Evolutionary conservation across 2,329 filamentous ascomycete species (phyloP).

Genomic region (Monilinia polystroma): DNA sequence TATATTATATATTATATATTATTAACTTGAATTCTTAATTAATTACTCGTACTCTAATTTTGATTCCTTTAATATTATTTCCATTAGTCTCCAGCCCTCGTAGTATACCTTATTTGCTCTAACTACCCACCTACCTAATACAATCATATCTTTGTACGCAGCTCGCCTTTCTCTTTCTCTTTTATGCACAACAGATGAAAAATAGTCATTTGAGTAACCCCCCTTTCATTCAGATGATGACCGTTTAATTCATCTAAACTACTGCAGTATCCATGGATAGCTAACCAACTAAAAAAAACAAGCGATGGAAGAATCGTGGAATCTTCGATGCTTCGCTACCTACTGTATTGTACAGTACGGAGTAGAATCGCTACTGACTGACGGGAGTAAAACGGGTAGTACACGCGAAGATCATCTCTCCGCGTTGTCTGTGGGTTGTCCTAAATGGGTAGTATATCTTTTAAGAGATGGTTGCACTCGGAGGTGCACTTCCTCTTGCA

Average conservation of each 20-base stretch:
- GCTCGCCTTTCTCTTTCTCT: slow-evolving; percentile 14
- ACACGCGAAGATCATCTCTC: slow-evolving; percentile 12
- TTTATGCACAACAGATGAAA: slow-evolving; percentile 15
- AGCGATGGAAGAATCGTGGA: slow-evolving; percentile 29
- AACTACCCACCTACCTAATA: background rate
- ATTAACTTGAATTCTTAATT: too few species aligned
- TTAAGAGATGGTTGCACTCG: background rate
- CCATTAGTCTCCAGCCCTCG: background rate
- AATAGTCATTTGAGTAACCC: background rate
- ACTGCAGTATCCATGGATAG: background rate
- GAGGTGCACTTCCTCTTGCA: background rate
- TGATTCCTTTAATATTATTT: background rate
- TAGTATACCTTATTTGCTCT: background rate
- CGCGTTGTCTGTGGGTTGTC: background rate
- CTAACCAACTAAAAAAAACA: slow-evolving; percentile 18
- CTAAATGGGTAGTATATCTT: background rate
- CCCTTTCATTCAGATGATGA: slow-evolving; percentile 9
- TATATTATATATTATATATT: too few species aligned
- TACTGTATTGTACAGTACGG: background rate
- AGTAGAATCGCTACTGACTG: slow-evolving; percentile 2
- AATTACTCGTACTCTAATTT: too few species aligned
- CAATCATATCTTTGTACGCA: background rate
- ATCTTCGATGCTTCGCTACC: slow-evolving; percentile 18
- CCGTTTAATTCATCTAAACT: slow-evolving; percentile 18
- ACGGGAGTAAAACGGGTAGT: background rate